Evolutionary conservation across 345 rosid genomes (phyloP).

Genomic region (Murraya paniculata): DNA sequence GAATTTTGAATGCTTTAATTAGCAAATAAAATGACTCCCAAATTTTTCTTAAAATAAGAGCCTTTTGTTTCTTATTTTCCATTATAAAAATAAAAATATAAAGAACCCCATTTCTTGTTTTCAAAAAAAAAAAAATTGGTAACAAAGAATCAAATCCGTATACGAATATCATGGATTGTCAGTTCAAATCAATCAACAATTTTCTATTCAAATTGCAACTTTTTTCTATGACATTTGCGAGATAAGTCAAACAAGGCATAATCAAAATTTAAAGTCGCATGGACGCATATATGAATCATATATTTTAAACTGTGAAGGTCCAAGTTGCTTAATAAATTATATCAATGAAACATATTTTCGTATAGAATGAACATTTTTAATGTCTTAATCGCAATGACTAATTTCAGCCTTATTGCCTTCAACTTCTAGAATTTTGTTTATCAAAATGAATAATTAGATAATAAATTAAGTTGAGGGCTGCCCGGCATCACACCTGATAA

Average conservation of each 20-base stretch:
- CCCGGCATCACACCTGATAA: background rate
- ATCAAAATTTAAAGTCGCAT: background rate
- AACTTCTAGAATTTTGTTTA: background rate
- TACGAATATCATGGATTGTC: conserved; percentile 1
- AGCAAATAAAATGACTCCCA: background rate
- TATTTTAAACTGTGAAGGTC: background rate
- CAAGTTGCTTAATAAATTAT: background rate
- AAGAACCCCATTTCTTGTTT: too few relatives aligned
- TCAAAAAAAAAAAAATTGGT: too few relatives aligned
- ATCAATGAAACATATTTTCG: too few relatives aligned
- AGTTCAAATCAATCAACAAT: background rate
- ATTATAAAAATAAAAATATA: background rate
- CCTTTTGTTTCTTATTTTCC: background rate
- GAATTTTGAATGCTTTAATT: background rate
- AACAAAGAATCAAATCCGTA: conserved; percentile 7
- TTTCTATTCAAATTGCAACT: background rate
- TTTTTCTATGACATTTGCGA: background rate
- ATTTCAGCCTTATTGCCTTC: background rate
- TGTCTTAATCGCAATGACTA: background rate
- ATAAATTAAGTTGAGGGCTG: background rate
- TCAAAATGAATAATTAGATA: background rate
- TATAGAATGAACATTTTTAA: background rate
- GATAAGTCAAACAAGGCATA: conserved; percentile 3
- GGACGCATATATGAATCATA: background rate
- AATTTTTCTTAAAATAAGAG: background rate